These are phyloP conservation scores for Pseudonitzschia pungens DNA, from an alignment of 108 stramenopile genomes.

Conservation along the genomic window DNA sequence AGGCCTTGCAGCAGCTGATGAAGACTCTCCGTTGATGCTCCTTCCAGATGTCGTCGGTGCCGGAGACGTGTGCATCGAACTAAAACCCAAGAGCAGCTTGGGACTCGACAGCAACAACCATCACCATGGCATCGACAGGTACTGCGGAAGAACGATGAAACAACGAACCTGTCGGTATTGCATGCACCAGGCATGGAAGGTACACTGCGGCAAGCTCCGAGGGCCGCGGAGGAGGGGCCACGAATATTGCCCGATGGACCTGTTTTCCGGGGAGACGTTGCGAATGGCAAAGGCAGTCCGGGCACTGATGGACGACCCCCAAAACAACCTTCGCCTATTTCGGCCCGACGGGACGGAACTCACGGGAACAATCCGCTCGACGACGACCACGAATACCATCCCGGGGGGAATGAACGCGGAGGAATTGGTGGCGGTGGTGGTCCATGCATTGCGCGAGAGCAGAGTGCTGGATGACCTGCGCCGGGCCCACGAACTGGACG, in stretches of 20 bases:
- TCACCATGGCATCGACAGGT: neutral
- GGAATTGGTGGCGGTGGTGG: neutral
- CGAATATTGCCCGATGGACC: slow-evolving; percentile 1
- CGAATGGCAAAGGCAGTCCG: slow-evolving; percentile 1
- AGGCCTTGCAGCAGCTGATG: neutral
- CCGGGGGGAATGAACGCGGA: neutral
- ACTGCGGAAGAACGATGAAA: neutral
- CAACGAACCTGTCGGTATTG: slow-evolving; percentile 11
- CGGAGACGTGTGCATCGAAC: slow-evolving; percentile 3
- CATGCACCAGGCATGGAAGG: slow-evolving; percentile 6
- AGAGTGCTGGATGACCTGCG: neutral
- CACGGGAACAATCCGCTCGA: neutral
- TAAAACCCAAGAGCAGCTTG: slow-evolving; percentile 4
- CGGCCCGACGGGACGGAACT: neutral
- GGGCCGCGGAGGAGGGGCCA: neutral
- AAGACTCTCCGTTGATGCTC: neutral
- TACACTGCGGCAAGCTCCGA: neutral
- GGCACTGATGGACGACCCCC: neutral
- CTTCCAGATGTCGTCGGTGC: neutral
- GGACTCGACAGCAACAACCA: neutral
- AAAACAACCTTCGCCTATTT: neutral
- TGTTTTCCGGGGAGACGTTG: neutral
- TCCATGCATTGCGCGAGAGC: neutral
- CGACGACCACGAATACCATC: neutral
- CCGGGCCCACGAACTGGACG: neutral